Evolutionary conservation across 352 stramenopile species (phyloP).

Genomic region (Phytophthora kernoviae): DNA sequence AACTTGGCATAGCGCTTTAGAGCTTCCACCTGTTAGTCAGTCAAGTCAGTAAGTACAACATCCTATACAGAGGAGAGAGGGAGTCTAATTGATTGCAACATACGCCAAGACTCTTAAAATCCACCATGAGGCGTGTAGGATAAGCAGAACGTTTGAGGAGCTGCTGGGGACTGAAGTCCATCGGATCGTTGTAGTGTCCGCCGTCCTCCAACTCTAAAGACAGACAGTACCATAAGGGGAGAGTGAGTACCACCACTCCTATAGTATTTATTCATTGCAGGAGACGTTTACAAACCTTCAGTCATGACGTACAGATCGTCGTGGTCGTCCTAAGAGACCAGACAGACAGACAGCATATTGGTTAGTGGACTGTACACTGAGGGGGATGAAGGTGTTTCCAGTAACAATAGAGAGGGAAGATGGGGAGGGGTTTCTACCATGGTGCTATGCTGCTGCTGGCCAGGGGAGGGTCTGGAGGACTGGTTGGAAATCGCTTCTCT

Average conservation of each 20-base stretch:
- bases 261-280: neutral
- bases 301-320: slow-evolving; percentile 52
- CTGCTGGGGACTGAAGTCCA: slow-evolving; percentile 33
- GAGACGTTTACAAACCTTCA: slow-evolving; percentile 32
- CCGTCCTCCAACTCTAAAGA: slow-evolving; percentile 37
- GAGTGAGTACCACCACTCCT: slow-evolving; percentile 4
- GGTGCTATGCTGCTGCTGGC: slow-evolving; percentile 6
- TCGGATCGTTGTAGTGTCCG: slow-evolving; percentile 32
- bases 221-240: slow-evolving; percentile 1
- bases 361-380: slow-evolving; percentile 7
- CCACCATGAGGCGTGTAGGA: slow-evolving; percentile 80
- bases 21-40: slow-evolving; percentile 55
- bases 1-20: slow-evolving; percentile 83
- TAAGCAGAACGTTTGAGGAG: slow-evolving; percentile 64
- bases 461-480: neutral
- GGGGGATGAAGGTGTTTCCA: slow-evolving; percentile 3
- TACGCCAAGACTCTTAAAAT: slow-evolving; percentile 83
- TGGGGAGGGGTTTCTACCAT: slow-evolving; percentile 19
- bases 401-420: neutral
- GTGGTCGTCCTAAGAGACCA: slow-evolving; percentile 41
- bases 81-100: slow-evolving; percentile 17
- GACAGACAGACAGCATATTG: neutral
- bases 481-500: slow-evolving; percentile 3
- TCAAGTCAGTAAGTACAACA: neutral
- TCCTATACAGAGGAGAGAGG: neutral